phyloP scores from a whole-genome alignment of 176 grass and related monocot species.

The Aegilops speltoides region DNA sequence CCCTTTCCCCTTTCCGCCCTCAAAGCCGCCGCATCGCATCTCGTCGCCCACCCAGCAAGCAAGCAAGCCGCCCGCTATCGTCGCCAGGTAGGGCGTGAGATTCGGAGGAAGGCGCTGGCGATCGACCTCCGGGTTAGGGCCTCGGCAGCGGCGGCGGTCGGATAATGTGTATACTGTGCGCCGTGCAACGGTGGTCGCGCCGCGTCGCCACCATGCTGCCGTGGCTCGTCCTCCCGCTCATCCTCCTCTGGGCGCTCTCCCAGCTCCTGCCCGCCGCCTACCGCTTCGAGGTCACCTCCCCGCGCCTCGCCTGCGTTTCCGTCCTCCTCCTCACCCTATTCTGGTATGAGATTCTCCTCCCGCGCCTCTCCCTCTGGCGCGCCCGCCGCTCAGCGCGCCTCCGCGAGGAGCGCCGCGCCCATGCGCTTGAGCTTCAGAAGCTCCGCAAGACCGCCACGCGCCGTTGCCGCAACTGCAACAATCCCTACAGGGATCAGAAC shows the following conservation, averaged over 20 bases:
- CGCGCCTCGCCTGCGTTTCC: constrained; percentile 81
- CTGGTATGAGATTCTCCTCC: constrained; percentile 95
- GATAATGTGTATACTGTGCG: constrained; percentile 97
- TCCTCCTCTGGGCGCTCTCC: constrained; percentile 76
- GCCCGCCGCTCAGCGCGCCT: constrained; percentile 71
- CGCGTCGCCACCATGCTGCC: constrained; percentile 86
- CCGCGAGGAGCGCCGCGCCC: constrained; percentile 63
- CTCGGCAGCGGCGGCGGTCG: constrained; percentile 29
- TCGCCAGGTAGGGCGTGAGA: neutral
- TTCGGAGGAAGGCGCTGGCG: constrained; percentile 38
- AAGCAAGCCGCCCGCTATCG: neutral
- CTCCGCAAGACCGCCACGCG: constrained; percentile 79
- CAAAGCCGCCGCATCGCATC: constrained; percentile 27
- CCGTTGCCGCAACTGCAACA: constrained; percentile 84
- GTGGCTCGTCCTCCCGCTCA: constrained; percentile 80
- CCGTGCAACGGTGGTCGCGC: constrained; percentile 95
- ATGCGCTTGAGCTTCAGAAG: constrained; percentile 79
- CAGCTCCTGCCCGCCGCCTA: constrained; percentile 75
- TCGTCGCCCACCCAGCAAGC: constrained; percentile 35
- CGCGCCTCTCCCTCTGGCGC: constrained; percentile 73
- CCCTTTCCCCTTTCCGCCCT: constrained; percentile 2
- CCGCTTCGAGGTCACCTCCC: constrained; percentile 93
- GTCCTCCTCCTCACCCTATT: constrained; percentile 94
- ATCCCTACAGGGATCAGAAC: constrained; percentile 87
- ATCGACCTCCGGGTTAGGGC: constrained; percentile 27